phyloP scores from a whole-genome alignment of 2,329 filamentous ascomycete genomes.

The Myriosclerotinia curreyana region DNA sequence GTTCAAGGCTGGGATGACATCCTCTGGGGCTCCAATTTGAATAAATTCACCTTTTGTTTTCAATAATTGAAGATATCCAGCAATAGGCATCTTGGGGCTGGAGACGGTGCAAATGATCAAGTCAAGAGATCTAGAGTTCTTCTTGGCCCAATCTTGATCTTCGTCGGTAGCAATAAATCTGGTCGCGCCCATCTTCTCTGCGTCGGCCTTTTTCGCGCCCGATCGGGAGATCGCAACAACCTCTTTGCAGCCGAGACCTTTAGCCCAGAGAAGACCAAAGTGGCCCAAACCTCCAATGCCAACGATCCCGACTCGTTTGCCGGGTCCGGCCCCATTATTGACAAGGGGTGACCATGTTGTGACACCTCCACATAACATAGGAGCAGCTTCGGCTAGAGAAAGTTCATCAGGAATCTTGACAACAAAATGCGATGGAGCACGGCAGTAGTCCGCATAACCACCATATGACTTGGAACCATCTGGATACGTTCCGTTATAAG shows the following conservation, averaged over 20 bases:
- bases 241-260: constrained; percentile 63
- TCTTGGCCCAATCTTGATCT: constrained; percentile 45
- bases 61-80: constrained; percentile 58
- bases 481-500: constrained; percentile 16
- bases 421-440: constrained; percentile 19
- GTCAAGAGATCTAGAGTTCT: constrained; percentile 50
- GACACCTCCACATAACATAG: constrained; percentile 21
- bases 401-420: constrained; percentile 20
- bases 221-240: constrained; percentile 52
- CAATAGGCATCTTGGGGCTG: constrained; percentile 56
- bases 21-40: constrained; percentile 63
- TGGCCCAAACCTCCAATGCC: constrained; percentile 72
- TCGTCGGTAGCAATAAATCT: constrained; percentile 21
- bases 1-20: constrained; percentile 49
- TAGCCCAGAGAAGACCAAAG: constrained; percentile 65
- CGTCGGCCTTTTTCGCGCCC: constrained; percentile 18
- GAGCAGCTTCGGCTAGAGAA: constrained; percentile 18
- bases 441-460: constrained; percentile 21
- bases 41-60: constrained; percentile 57
- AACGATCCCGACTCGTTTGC: constrained; percentile 63
- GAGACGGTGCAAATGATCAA: constrained; percentile 58
- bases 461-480: constrained; percentile 21
- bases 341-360: constrained; percentile 18
- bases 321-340: constrained; percentile 16
- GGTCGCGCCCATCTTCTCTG: constrained; percentile 21